Base-by-base conservation (phyloP, 2,329 filamentous ascomycete genomes). In the Clonostachys chloroleuca region DNA sequence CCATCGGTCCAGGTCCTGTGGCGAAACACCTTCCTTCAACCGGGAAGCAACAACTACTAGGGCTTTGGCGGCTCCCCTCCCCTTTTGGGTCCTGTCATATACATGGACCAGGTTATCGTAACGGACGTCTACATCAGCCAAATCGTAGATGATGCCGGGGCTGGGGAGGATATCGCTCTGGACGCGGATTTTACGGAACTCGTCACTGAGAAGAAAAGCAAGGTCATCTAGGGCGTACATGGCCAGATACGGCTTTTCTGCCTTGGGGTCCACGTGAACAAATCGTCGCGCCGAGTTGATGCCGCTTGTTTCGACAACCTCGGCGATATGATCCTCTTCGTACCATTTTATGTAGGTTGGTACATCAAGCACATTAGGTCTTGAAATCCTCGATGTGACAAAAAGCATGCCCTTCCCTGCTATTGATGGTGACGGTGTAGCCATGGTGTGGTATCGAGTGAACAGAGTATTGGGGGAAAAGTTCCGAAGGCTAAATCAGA, bases 281-380 rank as follows among this genome's bases (percentile, higher is more conserved):
- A 57, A 67, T 24, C 66, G 64, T 43, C 63, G 61, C 1, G 58
- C 64, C 13, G 55, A 59, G 17, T 57, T 49, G 34, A 70, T 61
- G 20, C 62, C 62, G 33, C 54, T 57, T 3, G 60, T 67, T 20
- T 50, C 47, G 6, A 67, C 49, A 20, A 69, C 59, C 47, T 69
- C 65, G 14, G 62, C 51, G 34, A 68, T 67, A 51, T 70, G 66
- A 34, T 66, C 64, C 16, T 66, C 54, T 44, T 68, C 66, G 52
- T 69, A 69, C 67, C 67, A 70, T 42, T 57, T 52, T 39, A 66
- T 46, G 44, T 58, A 68, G 8, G 56, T 56, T 12, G 52, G 24
- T 44, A 65, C 60, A 46, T 56, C 49, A 43, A 68, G 58, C 30
- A 62, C 52, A 33, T 60, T 56, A 6, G 49, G 43, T 2, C 54